Conservation (phyloP, 2,329 filamentous ascomycete genomes). For the Venturia oleaginea region DNA sequence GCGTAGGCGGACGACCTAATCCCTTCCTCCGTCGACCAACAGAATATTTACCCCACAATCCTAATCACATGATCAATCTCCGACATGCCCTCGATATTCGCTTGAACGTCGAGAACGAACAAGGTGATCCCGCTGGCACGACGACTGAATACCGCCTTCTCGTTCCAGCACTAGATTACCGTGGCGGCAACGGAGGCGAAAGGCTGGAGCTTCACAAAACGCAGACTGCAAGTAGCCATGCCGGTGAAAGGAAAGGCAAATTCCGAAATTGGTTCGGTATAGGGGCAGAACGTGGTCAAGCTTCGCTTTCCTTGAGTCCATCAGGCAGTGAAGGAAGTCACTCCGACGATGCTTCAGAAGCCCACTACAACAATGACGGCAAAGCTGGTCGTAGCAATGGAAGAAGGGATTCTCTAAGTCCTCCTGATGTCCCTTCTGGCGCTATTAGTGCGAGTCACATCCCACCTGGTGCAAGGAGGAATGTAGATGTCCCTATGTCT, state of each 20-base stretch:
- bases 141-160: slow-evolving; percentile 81
- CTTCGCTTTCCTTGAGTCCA: no score
- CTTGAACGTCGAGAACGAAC: slow-evolving; percentile 81
- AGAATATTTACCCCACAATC: slow-evolving; percentile 40
- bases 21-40: slow-evolving; percentile 62
- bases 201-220: neutral
- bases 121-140: slow-evolving; percentile 76
- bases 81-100: slow-evolving; percentile 79
- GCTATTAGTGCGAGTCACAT: neutral
- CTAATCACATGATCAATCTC: slow-evolving; percentile 51
- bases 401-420: neutral
- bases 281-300: neutral
- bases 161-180: slow-evolving; percentile 61
- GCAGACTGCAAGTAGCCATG: neutral
- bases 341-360: neutral
- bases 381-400: neutral
- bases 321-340: neutral
- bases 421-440: neutral
- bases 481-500: neutral
- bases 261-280: neutral
- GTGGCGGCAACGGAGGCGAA: neutral
- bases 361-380: neutral
- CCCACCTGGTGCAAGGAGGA: neutral
- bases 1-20: slow-evolving; percentile 8
- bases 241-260: neutral